phyloP scores from a whole-genome alignment of 2,329 filamentous ascomycete genomes.

The Trichophyton simii region DNA sequence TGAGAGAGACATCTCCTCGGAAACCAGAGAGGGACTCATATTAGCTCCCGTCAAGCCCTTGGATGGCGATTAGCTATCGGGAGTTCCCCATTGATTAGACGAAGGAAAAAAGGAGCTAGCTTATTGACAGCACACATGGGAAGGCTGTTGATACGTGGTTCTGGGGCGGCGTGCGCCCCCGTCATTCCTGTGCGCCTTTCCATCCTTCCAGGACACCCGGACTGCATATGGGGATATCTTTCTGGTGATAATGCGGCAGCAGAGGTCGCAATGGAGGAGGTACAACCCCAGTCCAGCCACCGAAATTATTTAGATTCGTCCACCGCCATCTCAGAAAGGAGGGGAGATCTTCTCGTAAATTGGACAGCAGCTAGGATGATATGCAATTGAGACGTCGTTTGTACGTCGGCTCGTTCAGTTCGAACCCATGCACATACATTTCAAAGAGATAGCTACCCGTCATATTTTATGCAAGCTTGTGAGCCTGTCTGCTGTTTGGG shows the following conservation, averaged over 20 bases:
- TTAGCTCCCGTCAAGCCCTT: background rate
- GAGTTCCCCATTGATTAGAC: background rate
- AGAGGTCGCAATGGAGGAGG: background rate
- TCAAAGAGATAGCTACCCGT: background rate
- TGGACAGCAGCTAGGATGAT: background rate
- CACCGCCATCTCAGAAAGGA: background rate
- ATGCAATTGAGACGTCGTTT: conserved; percentile 1
- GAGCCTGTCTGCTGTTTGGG: background rate
- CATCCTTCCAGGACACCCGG: background rate
- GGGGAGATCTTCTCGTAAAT: background rate
- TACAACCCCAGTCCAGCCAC: background rate
- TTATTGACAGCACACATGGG: background rate
- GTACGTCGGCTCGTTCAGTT: background rate
- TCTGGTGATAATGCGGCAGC: background rate
- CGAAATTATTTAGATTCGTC: background rate
- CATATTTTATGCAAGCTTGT: background rate
- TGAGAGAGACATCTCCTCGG: background rate
- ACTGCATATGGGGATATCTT: background rate
- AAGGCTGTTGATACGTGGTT: background rate
- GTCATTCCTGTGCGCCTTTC: background rate
- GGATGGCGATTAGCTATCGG: background rate
- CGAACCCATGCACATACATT: background rate
- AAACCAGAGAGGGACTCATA: background rate
- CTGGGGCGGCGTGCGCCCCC: background rate
- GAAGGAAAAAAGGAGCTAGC: background rate